Evolutionary conservation across 1,284 basidiomycete species (phyloP).

Genomic region (Clitocybe nebularis): DNA sequence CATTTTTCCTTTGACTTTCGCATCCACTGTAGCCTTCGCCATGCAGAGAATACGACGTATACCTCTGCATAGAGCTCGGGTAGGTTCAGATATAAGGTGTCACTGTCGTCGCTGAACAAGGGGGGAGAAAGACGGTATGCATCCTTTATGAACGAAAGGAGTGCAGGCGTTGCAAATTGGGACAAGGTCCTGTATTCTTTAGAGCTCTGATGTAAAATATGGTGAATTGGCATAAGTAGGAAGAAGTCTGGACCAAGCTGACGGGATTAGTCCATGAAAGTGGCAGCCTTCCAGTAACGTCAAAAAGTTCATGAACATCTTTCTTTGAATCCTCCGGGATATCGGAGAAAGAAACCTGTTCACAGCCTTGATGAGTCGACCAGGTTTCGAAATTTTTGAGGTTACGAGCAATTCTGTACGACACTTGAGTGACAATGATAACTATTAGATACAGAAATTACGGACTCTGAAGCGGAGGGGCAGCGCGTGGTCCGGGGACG

Average conservation of each 20-base stretch:
- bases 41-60: conserved; percentile 38
- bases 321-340: conserved; percentile 28
- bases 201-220: conserved; percentile 21
- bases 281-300: conserved; percentile 26
- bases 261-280: conserved; percentile 28
- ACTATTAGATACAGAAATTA: neutral
- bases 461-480: conserved; percentile 28
- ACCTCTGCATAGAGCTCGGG: conserved; percentile 36
- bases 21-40: conserved; percentile 41
- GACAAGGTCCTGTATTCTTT: conserved; percentile 22
- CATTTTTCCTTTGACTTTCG: conserved; percentile 39
- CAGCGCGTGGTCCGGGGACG: conserved; percentile 16
- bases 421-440: neutral
- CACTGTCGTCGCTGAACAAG: conserved; percentile 34
- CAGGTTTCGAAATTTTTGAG: conserved; percentile 37
- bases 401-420: conserved; percentile 36
- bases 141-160: conserved; percentile 35
- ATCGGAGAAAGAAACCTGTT: conserved; percentile 33
- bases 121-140: conserved; percentile 33
- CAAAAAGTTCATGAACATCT: conserved; percentile 31
- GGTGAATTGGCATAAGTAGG: neutral
- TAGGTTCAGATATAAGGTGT: conserved; percentile 13
- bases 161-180: conserved; percentile 25
- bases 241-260: neutral
- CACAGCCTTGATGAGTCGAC: conserved; percentile 35